phyloP scores from a whole-genome alignment of 2,329 filamentous ascomycete species.

The Sarocladiaceae sp. region DNA sequence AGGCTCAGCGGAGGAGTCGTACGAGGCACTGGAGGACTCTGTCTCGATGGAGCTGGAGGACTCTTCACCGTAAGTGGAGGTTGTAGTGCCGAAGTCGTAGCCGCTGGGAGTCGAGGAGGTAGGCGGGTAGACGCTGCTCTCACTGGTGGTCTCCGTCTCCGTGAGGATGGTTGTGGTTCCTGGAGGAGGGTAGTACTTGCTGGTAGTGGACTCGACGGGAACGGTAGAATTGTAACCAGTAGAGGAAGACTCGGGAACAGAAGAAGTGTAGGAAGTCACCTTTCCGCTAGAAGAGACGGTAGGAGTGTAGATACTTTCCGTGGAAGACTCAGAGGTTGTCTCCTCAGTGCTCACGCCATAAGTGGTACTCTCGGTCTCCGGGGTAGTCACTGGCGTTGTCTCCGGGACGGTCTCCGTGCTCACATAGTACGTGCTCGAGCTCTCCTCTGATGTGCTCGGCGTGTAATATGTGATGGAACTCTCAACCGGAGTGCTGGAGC shows the following conservation, averaged over 20 bases:
- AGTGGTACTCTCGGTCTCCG: background rate
- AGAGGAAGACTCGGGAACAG: background rate
- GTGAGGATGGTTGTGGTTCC: slow-evolving; percentile 7
- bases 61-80: background rate
- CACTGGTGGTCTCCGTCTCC: slow-evolving; percentile 7
- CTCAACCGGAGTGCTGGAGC: background rate
- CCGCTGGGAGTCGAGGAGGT: slow-evolving; percentile 3
- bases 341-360: background rate
- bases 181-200: slow-evolving; percentile 5
- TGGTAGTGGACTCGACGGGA: background rate
- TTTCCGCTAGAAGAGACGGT: background rate
- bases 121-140: background rate
- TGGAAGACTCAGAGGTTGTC: slow-evolving; percentile 1
- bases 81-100: slow-evolving; percentile 8
- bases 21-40: slow-evolving; percentile 1
- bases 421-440: slow-evolving; percentile 7
- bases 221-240: background rate
- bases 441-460: background rate
- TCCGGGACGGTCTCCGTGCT: slow-evolving; percentile 4
- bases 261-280: slow-evolving; percentile 2
- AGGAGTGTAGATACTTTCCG: background rate
- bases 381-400: background rate
- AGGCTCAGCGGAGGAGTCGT: slow-evolving; percentile 11
- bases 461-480: background rate
- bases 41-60: background rate